Evolutionary conservation across 495 filamentous ascomycete genomes (phyloP).

Genomic region (Daldinia childiae): DNA sequence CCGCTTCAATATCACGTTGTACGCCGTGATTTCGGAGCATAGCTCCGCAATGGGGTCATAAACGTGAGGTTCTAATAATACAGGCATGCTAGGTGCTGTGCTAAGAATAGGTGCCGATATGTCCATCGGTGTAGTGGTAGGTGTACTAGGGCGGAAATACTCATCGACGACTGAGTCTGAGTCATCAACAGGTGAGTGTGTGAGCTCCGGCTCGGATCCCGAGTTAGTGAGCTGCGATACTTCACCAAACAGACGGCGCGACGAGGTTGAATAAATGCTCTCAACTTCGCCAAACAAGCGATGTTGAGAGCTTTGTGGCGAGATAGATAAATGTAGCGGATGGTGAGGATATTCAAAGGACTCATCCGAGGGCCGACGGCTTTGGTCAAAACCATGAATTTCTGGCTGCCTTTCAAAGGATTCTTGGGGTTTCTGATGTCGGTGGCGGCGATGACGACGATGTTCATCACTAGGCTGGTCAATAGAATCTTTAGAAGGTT

Average conservation of each 20-base stretch:
- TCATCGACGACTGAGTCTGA: constrained; percentile 53
- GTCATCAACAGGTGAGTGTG: constrained; percentile 50
- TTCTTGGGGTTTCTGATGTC: constrained; percentile 38
- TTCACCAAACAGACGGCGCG: constrained; percentile 46
- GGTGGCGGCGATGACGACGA: constrained; percentile 38
- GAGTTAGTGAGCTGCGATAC: constrained; percentile 34
- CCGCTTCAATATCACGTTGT: constrained; percentile 54
- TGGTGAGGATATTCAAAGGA: constrained; percentile 25
- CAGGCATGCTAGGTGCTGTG: constrained; percentile 52
- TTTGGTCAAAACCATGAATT: constrained; percentile 5
- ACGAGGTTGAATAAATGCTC: constrained; percentile 39
- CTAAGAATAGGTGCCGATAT: constrained; percentile 62
- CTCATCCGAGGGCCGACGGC: constrained; percentile 36
- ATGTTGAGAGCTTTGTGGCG: constrained; percentile 29
- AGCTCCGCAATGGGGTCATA: constrained; percentile 56
- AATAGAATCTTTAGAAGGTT: constrained; percentile 47
- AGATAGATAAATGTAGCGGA: constrained; percentile 36
- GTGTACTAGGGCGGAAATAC: constrained; percentile 50
- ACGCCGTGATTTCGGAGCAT: constrained; percentile 54
- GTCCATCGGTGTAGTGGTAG: constrained; percentile 39
- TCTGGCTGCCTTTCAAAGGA: constrained; percentile 25
- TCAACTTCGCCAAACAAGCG: constrained; percentile 44
- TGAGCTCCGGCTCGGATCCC: constrained; percentile 44
- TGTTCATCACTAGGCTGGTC: constrained; percentile 44
- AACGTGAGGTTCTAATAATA: constrained; percentile 55